Base-by-base conservation (phyloP, 495 filamentous ascomycete genomes). In the Cryomyces antarcticus region DNA sequence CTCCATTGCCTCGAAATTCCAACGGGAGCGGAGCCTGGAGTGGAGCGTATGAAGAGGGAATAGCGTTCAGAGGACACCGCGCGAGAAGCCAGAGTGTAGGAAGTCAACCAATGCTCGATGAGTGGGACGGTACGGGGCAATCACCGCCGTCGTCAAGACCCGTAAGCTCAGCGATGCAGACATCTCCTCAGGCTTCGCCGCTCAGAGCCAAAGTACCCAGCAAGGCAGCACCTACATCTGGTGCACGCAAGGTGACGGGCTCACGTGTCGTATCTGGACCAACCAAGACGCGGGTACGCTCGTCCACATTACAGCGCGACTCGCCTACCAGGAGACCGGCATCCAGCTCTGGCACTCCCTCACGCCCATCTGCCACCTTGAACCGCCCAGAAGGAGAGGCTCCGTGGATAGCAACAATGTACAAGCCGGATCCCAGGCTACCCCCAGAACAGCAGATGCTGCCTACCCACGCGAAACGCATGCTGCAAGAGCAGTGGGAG, bases 401-500 rank as follows among this genome's bases (percentile, higher is more conserved):
- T 6, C 92, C 92, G 33, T 96, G 92, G 89, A 72, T 95, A 59
- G 76, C 86, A 12, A 78, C 78, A 0, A 89, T 92, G 65, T 97
- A 93, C 58, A 92, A 89, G 52, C 92, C 89, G 3, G 89, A 97
- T 57, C 89, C 89, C 33, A 77, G 85, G 34, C 70, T 97, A 10
- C 89, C 89, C 34, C 89, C 84, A 9, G 89, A 97, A 44, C 81
- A 96, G 58, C 89, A 97, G 56, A 72, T 97, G 41, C 72, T 97
- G 12, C 89, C 89, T 3, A 97, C 89, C 0, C 83, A 94, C 46
- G 89, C 89, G 35, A 89, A 78, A 52, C 72, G 80, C 47, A 69
- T 96, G 61, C 79, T 86, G 55, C 89, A 95, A 65, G 83, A 95
- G 57, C 83, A 89, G 55, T 93, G 83, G 86, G 85, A 86, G 60